A percentile compares a stretch with the other conserved stretches of the same genome.
phyloP scores from a whole-genome alignment of 305 asterid genomes.

The Ilex paraguariensis region DNA sequence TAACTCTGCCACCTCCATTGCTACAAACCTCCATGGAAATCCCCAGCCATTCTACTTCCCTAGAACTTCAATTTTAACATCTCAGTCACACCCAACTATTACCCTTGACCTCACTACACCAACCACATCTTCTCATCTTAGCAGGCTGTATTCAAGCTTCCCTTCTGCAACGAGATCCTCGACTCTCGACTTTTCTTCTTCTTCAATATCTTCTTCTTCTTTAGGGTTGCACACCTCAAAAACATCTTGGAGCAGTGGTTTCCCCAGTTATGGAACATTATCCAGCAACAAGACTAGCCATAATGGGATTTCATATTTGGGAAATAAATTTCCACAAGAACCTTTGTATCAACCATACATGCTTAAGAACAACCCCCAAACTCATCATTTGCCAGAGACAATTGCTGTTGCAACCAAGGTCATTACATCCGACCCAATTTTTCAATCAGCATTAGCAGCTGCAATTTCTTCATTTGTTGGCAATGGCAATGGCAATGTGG shows the following conservation, averaged over 20 bases:
- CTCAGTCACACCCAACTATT: slow-evolving; percentile 53
- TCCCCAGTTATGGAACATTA: not conserved
- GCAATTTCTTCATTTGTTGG: slow-evolving; percentile 35
- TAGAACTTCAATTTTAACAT: slow-evolving; percentile 27
- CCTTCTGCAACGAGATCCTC: slow-evolving; percentile 12
- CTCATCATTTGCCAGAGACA: not conserved
- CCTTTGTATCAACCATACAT: slow-evolving; percentile 1
- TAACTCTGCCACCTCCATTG: slow-evolving; percentile 15
- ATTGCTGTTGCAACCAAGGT: slow-evolving; percentile 27
- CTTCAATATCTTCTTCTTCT: slow-evolving; percentile 9
- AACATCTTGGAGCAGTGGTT: not conserved
- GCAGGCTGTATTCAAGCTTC: slow-evolving; percentile 15
- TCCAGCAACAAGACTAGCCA: slow-evolving; percentile 1
- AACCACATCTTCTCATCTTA: slow-evolving; percentile 6
- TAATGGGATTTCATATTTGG: not conserved
- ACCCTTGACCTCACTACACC: slow-evolving; percentile 47
- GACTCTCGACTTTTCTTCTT: slow-evolving; percentile 26
- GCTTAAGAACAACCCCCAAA: not conserved
- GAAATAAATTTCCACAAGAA: not conserved
- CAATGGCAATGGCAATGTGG: slow-evolving; percentile 11
- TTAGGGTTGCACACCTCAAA: not conserved
- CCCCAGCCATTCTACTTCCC: slow-evolving; percentile 15
- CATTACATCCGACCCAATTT: slow-evolving; percentile 25
- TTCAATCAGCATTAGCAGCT: slow-evolving; percentile 37
- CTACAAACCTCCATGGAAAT: slow-evolving; percentile 15